Evolutionary conservation across 257 asterid genomes (phyloP), one percentile per base, ranked within the genome.

Genomic region (Voacanga thouarsii): DNA sequence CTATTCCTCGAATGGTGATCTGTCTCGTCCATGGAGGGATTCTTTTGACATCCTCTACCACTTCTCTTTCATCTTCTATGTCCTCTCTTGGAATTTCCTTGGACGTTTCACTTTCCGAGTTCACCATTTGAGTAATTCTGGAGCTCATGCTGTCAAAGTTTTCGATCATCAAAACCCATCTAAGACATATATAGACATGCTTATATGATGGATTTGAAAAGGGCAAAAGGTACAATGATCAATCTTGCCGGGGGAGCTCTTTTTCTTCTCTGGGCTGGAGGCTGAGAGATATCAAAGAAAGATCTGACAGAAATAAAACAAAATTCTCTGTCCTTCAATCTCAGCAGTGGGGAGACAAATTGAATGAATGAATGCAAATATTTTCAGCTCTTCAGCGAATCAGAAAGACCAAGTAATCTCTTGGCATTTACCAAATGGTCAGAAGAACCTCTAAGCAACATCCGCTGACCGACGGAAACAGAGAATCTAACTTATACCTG

Each of bases 11-110:
- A 33, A 88, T 19, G 3, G 97, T 92, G 0, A 92, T 88, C 80
- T 94, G 98, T 64, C 86, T 86, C 5, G 72, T 78, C 98, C 98
- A 94, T 47, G 97, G 93, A 53, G 94, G 96, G 39, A 89, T 77
- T 76, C 92, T 89, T 86, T 83, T 89, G 70, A 80, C 23, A 12
- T 77, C 89, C 74, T 77, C 87, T 3, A 26, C 45, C 59, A 66
- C 12, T 6, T 70, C 83, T 61, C 24, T 77, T 26, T n/a, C 68
- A 75, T 84, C 78, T 75, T 77, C 89, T 51, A 41, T 16, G 41
- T 67, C 84, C 55, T 70, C 85, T 63, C 47, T 28, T 24, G 33
- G 28, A 33, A 50, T 81, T 47, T 53, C 75, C 51, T 30, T 77
- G 9, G 74, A 26, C 75, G 70, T 82, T 67, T 41, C 61, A 60